Base-by-base conservation (phyloP, 176 grass and related monocot species). In the Tillandsia leiboldiana region DNA sequence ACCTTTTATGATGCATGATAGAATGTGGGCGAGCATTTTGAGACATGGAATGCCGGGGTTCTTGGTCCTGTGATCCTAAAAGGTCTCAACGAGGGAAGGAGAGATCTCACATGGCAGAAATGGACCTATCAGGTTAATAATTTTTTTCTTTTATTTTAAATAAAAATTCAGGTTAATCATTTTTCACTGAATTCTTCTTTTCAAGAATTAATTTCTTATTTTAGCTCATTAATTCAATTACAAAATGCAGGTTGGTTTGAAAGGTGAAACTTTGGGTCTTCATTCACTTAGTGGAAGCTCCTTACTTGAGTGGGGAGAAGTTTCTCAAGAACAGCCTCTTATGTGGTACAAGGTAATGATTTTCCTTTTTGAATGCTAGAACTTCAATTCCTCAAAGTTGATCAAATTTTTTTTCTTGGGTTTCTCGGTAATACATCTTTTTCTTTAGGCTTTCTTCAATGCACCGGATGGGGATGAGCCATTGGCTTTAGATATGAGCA, bases 1-100 rank as follows among this genome's bases (percentile, higher is more conserved):
- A 68, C 49, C 20, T 23, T 47, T 84, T 84, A 65, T 18, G 28
- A 33, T 80, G 11, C 26, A 50, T 72, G 67, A 12, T 81, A 99
- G 94, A 93, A 99, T 67, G 75, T 93, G 20, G 94, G 94, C 51
- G 94, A 99, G 66, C 94, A 93, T 86, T 99, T 99, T 24, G 94
- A 93, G 80, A 99, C 87, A 70, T 99, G 89, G 94, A 99, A 99
- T 87, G 89, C 94, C 54, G 94, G 94, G 70, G 84, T 99, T 82
- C 89, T 99, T 48, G 94, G 94, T 68, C 94, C 94, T 28, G 94
- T 99, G 17, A 90, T 67, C 48, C 68, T 99, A 68, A 33, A 87
- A 69, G 94, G 89, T 49, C 78, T 99, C 63, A 84, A 99, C 75
- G 94, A 99, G 76, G 94, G 87, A 81, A 99, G 68, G 77, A 82